Conservation (phyloP, 2,329 filamentous ascomycete species). For the Alternaria alternata region DNA sequence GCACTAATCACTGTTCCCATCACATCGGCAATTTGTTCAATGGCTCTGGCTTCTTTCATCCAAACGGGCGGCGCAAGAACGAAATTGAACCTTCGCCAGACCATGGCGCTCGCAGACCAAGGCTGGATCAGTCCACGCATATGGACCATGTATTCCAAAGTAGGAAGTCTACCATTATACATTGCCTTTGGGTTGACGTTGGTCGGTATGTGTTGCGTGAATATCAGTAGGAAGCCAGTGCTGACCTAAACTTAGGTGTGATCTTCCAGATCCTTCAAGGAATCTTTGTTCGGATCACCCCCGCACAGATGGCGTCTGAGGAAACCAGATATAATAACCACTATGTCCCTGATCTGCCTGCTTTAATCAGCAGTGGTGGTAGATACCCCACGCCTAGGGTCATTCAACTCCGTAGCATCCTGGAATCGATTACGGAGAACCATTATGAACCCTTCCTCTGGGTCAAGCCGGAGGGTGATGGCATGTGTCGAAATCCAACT, state of each 20-base stretch:
- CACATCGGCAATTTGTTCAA: slow-evolving; percentile 2
- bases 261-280: not conserved
- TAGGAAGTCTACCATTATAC: slow-evolving; percentile 3
- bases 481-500: not conserved
- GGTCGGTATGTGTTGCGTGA: not conserved
- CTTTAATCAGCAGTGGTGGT: not conserved
- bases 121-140: slow-evolving; percentile 2
- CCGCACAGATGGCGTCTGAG: not conserved
- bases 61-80: not conserved
- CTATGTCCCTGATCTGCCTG: not conserved
- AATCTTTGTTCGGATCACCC: not conserved
- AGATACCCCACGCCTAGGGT: not conserved
- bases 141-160: slow-evolving; percentile 1
- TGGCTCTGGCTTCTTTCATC: not conserved
- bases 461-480: not conserved
- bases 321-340: not conserved
- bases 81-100: slow-evolving; percentile 1
- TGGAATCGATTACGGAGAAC: not conserved
- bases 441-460: slow-evolving; percentile 2
- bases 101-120: slow-evolving; percentile 5
- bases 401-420: slow-evolving; percentile 2
- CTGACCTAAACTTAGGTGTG: not conserved
- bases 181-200: slow-evolving; percentile 1
- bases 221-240: not conserved
- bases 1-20: not conserved